A percentile compares a stretch with the other conserved stretches of the same genome.
These are phyloP conservation scores for Chloromonas sp. DNA, from an alignment of 163 green algal species.

Conservation along the genomic window DNA sequence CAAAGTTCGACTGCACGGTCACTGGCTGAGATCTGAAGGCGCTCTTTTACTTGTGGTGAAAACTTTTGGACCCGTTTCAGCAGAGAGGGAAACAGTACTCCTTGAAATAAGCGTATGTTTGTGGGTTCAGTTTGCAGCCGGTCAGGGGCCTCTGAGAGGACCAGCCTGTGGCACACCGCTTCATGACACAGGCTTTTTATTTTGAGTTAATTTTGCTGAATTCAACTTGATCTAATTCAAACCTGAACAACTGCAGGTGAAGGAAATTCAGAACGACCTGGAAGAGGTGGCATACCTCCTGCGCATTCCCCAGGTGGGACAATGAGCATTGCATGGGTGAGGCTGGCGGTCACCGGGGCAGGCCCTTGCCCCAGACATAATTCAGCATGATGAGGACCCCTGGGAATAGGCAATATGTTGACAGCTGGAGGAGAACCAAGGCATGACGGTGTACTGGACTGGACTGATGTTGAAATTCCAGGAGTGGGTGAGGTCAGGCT, in stretches of 20 bases:
- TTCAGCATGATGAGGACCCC: neutral
- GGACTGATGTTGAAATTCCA: too few species aligned
- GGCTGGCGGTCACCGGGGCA: neutral
- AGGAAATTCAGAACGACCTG: constrained; percentile 46
- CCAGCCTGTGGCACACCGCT: too few species aligned
- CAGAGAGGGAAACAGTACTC: too few species aligned
- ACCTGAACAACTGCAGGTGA: constrained; percentile 3
- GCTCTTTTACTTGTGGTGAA: too few species aligned
- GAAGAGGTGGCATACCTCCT: constrained; percentile 78
- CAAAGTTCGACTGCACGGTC: too few species aligned
- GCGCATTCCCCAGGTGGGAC: constrained; percentile 71
- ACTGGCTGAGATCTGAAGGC: too few species aligned
- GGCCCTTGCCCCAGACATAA: neutral
- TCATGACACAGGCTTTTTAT: too few species aligned
- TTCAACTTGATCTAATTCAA: neutral
- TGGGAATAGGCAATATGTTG: too few species aligned
- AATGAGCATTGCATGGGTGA: neutral
- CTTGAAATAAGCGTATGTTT: neutral
- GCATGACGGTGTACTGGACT: neutral
- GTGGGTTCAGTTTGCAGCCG: neutral
- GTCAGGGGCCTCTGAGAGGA: too few species aligned
- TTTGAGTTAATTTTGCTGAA: too few species aligned
- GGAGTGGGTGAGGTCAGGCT: too few species aligned
- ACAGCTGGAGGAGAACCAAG: neutral
- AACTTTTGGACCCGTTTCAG: too few species aligned